Evolutionary conservation across 2,329 filamentous ascomycete species (phyloP).

Genomic region (Aspergillus sp.): DNA sequence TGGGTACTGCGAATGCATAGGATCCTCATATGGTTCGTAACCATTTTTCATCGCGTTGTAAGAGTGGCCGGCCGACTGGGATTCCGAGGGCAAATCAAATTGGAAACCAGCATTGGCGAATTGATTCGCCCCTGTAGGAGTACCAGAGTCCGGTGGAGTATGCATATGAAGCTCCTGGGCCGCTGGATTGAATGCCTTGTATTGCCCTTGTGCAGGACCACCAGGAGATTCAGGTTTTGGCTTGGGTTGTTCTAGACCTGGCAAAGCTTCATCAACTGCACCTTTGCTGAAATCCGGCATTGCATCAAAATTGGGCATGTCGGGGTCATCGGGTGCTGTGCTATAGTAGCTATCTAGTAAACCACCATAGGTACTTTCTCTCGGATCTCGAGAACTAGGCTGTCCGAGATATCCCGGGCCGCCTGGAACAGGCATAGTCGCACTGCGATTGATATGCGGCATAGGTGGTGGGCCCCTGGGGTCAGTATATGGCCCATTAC

Average conservation of each 20-base stretch:
- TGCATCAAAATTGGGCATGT: slow-evolving; percentile 66
- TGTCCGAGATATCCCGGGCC: slow-evolving; percentile 35
- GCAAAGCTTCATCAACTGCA: slow-evolving; percentile 32
- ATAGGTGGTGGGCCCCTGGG: slow-evolving; percentile 28
- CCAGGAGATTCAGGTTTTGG: slow-evolving; percentile 26
- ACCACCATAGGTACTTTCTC: slow-evolving; percentile 34
- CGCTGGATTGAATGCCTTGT: slow-evolving; percentile 38
- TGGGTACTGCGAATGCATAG: slow-evolving; percentile 16
- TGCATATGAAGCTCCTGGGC: slow-evolving; percentile 36
- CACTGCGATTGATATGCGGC: slow-evolving; percentile 35
- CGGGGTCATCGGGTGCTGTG: slow-evolving; percentile 51
- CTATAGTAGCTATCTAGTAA: slow-evolving; percentile 54
- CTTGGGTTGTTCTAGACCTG: slow-evolving; percentile 35
- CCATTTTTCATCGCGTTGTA: slow-evolving; percentile 22
- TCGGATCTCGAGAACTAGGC: slow-evolving; percentile 32
- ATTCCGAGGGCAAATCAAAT: slow-evolving; percentile 65
- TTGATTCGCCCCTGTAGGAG: slow-evolving; percentile 27
- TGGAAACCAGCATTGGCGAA: slow-evolving; percentile 59
- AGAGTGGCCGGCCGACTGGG: slow-evolving; percentile 14
- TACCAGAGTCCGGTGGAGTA: slow-evolving; percentile 48
- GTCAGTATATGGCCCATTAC: slow-evolving; percentile 29
- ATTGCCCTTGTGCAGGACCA: slow-evolving; percentile 26
- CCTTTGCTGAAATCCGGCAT: slow-evolving; percentile 40
- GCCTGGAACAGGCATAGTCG: slow-evolving; percentile 35
- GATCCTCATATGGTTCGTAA: slow-evolving; percentile 23